Percentiles rank a stretch among this genome's conserved stretches.
Conservation (phyloP, 257 asterid species). For the Solanum piurae region DNA sequence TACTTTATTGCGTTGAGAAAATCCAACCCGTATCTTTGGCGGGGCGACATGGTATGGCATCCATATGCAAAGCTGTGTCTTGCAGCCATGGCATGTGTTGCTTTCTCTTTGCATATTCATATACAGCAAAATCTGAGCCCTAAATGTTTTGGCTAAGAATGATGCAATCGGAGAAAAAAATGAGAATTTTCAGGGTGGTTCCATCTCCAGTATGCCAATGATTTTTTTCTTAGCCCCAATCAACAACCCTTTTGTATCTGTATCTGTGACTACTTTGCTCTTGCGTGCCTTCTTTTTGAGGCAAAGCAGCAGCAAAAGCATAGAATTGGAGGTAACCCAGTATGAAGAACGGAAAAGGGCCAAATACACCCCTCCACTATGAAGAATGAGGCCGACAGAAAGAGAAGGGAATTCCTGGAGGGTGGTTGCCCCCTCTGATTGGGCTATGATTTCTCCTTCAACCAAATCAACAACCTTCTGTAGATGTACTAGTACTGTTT, state of each 20-base stretch:
- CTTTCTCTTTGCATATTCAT: background rate
- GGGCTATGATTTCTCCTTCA: background rate
- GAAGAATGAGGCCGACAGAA: background rate
- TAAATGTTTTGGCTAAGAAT: background rate
- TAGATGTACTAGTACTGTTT: background rate
- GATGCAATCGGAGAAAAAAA: background rate
- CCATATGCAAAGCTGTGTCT: background rate
- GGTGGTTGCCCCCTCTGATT: background rate
- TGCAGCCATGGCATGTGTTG: conserved; percentile 18
- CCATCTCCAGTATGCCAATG: background rate
- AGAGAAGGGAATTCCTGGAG: background rate
- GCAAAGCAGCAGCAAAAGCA: background rate
- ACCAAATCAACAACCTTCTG: background rate
- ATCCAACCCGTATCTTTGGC: conserved; percentile 17
- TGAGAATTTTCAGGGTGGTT: background rate
- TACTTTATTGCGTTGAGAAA: background rate
- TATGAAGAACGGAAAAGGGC: background rate
- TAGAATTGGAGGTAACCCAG: background rate
- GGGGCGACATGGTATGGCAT: background rate
- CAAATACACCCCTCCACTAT: background rate
- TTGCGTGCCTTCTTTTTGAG: background rate
- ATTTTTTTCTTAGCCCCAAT: background rate
- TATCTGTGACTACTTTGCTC: background rate
- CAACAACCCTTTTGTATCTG: background rate
- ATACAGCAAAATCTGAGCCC: conserved; percentile 7